phyloP scores from a whole-genome alignment of 1,139 yeast genomes.

The Suhomyces yuchorum region DNA sequence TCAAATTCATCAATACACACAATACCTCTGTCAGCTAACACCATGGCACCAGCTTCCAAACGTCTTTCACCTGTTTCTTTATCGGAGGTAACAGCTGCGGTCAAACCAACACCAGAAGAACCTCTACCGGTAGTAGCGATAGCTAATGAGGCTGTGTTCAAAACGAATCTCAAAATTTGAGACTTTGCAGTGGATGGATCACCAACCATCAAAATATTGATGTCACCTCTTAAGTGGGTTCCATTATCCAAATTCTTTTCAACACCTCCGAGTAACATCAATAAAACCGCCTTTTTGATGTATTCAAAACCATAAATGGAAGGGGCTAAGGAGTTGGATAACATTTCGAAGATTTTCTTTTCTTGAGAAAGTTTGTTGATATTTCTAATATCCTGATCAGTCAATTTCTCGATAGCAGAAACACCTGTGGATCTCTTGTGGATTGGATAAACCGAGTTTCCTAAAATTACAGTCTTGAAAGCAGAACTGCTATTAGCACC shows the following conservation, averaged over 20 bases:
- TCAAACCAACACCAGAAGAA: slow-evolving; percentile 98
- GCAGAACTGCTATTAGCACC: slow-evolving; percentile 65
- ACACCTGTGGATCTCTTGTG: slow-evolving; percentile 90
- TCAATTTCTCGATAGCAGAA: slow-evolving; percentile 70
- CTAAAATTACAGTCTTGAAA: slow-evolving; percentile 78
- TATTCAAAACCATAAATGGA: slow-evolving; percentile 92
- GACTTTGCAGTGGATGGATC: slow-evolving; percentile 99
- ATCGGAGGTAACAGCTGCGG: slow-evolving; percentile 97
- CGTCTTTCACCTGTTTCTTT: slow-evolving; percentile 96
- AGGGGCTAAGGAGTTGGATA: slow-evolving; percentile 90
- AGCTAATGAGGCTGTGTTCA: slow-evolving; percentile 92
- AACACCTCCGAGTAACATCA: slow-evolving; percentile 91
- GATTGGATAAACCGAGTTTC: slow-evolving; percentile 85
- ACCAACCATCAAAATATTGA: slow-evolving; percentile 94
- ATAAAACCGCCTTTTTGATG: slow-evolving; percentile 85
- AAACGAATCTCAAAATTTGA: slow-evolving; percentile 88
- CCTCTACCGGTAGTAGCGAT: slow-evolving; percentile 99
- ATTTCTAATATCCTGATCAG: slow-evolving; percentile 83
- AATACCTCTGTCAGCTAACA: slow-evolving; percentile 93
- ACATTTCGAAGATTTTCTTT: slow-evolving; percentile 70
- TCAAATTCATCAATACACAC: slow-evolving; percentile 99
- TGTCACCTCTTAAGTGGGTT: slow-evolving; percentile 97
- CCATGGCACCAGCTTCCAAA: slow-evolving; percentile 99
- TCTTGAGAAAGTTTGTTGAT: slow-evolving; percentile 74
- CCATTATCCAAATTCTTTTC: slow-evolving; percentile 95